Base-by-base conservation (phyloP, 495 filamentous ascomycete genomes). In the Aspergillus steynii region DNA sequence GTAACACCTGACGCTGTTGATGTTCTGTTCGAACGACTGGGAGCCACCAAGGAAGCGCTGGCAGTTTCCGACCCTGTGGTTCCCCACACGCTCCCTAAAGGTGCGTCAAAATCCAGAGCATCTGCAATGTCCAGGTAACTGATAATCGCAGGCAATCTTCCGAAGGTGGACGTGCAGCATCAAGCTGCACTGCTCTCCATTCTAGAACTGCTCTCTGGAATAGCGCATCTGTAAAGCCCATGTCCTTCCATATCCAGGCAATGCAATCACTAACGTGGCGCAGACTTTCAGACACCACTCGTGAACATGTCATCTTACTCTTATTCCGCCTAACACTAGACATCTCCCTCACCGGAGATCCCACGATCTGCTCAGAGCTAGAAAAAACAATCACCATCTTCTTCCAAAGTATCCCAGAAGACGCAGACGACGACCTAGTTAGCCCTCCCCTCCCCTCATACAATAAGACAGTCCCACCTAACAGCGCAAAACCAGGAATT, bases 271-370 rank as follows among this genome's bases (percentile, higher is more conserved):
- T 62, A 32, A 64, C 45, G 15, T 27, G 5, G 20, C 53, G 2
- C 45, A 80, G 77, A 47, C 70, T 79, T 61, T 60, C 68, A 9
- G 61, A 69, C 29, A 70, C 77, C 27, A 74, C 73, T 5, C 66
- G 65, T 55, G 68, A 70, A 56, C 69, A 62, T 32, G 66, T 74
- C 12, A 58, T 80, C 7, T 61, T 69, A 1, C 67, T 87, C 26
- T 67, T 88, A 6, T 74, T 89, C 31, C 84, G 88, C 10, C 82
- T 91, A 50, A 77, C 81, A n/a, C 68, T 88, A 8, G 87, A 90
- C 64, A 74, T 72, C 27, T 70, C 80, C 4, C 66, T 88, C 7
- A 75, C 80, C 15, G 73, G 74, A 25, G 68, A 82, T 63, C 61
- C 61, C 15, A 66, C 61, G 14, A 50, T 83, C 4, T 74, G 73